Conservation (phyloP, 352 stramenopile genomes). For the Pythium coloratum region DNA sequence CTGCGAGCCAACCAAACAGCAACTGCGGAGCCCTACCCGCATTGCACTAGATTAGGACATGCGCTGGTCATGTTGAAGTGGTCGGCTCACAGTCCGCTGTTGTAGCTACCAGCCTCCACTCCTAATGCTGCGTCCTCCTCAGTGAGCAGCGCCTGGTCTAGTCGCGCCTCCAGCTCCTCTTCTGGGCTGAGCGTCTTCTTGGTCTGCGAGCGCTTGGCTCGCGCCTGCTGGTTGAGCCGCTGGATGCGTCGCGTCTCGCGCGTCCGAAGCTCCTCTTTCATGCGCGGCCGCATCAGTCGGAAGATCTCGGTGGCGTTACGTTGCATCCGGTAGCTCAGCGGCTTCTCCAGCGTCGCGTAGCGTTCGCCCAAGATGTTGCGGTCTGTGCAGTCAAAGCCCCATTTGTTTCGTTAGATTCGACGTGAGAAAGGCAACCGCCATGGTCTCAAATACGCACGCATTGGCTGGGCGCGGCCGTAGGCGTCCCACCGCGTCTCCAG, state of each 20-base stretch:
- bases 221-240: conserved; percentile 27
- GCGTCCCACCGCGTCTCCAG: conserved; percentile 29
- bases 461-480: conserved; percentile 18
- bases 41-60: conserved; percentile 20
- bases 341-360: conserved; percentile 18
- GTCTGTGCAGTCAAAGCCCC: conserved; percentile 6
- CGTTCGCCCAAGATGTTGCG: conserved; percentile 32
- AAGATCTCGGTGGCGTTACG: conserved; percentile 20
- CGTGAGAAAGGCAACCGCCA: not conserved
- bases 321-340: conserved; percentile 19
- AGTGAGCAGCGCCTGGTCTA: conserved; percentile 4
- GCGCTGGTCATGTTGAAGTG: conserved; percentile 25
- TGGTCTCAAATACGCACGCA: conserved; percentile 21
- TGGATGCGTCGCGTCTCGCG: conserved; percentile 30
- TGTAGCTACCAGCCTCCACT: not conserved
- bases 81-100: not conserved
- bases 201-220: not conserved
- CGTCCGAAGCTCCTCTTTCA: conserved; percentile 22
- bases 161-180: conserved; percentile 15
- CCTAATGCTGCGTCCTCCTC: not conserved
- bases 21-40: conserved; percentile 2
- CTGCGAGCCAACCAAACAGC: conserved; percentile 22
- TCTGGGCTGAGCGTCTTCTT: conserved; percentile 5
- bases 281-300: conserved; percentile 20
- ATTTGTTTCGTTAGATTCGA: not conserved